Evolutionary conservation across 495 filamentous ascomycete species (phyloP), one percentile per base, ranked within the genome.

Genomic region (Stereocaulon alpinum): DNA sequence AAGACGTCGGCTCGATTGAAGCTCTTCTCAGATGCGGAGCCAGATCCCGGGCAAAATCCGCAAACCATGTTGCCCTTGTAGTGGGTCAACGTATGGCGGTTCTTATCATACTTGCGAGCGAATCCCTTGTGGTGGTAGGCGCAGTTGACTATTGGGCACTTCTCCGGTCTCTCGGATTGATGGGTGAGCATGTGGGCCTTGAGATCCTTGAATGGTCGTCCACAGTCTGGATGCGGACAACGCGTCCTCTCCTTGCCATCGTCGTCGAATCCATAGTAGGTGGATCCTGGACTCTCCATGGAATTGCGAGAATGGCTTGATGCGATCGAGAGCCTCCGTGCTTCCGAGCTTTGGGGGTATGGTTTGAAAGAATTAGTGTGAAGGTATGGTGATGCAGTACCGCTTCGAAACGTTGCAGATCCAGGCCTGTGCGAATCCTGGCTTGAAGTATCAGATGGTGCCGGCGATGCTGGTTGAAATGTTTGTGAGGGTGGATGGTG

Each of bases 61-160:
- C 93, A 99, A 15, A 97, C 89, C 94, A 99, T 97, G 6, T 91
- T 97, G 6, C 94, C 94, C 71, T 97, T 97, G 78, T 99, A 99
- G 64, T 99, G 93, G 27, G 94, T 99, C 63, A 99, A 70, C 0
- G 92, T 96, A 68, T 99, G 93, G n/a, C 93, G 77, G 70, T 97
- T 97, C 75, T 96, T 97, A 72, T 99, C 93, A 67, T 99, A 99
- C 67, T 97, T 99, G 43, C 93, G 78, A 5, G 93, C 92, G 67
- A 99, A 99, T 1, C 93, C 93, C 71, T 96, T 97, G 60, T 80
- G 79, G 72, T 95, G 90, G 69, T 96, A 99, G 66, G 95, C 90
- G 77, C 93, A 99, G 11, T 82, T 93, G 58, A 84, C 76, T 57
- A 97, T 96, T 1, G 93, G 93, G 68, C 93, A 99, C 69, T 99